These are phyloP conservation scores for Ophiostoma tasmaniense DNA, from an alignment of 2,329 filamentous ascomycete genomes.

Conservation along the genomic window DNA sequence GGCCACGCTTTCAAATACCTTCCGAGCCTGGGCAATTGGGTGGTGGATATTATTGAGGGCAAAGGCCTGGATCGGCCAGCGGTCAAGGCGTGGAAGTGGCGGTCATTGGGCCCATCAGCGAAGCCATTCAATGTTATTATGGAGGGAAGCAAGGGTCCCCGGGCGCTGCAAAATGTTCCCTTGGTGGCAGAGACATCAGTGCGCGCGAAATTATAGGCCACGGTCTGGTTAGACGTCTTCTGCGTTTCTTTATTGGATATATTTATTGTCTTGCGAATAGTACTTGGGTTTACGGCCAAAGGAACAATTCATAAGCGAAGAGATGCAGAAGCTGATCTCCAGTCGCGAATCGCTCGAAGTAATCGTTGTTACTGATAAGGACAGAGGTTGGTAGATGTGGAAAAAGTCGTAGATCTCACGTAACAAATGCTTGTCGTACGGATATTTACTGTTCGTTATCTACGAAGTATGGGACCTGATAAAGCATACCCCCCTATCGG, in stretches of 20 bases:
- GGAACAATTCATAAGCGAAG: neutral
- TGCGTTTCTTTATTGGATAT: neutral
- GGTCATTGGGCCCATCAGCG: conserved; percentile 4
- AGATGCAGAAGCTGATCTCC: neutral
- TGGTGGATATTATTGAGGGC: conserved; percentile 39
- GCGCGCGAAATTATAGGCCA: neutral
- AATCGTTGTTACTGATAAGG: too few species aligned
- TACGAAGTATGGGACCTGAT: too few species aligned
- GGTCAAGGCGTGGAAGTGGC: conserved; percentile 22
- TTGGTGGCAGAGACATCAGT: conserved; percentile 8
- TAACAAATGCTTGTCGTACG: neutral
- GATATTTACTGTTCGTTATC: neutral
- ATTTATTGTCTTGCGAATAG: neutral
- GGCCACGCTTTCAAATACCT: conserved; percentile 29
- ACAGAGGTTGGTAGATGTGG: neutral
- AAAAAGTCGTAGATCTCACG: neutral
- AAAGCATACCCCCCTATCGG: too few species aligned
- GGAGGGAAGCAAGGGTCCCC: conserved; percentile 18
- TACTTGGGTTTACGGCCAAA: neutral
- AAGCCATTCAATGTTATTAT: conserved; percentile 20
- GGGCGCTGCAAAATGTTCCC: conserved; percentile 20
- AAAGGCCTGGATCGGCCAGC: conserved; percentile 18
- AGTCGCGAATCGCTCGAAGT: neutral
- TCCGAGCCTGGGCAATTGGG: conserved; percentile 28
- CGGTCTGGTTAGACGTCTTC: neutral